Base-by-base conservation (phyloP, 495 filamentous ascomycete species). In the Gamarada debralockiae region DNA sequence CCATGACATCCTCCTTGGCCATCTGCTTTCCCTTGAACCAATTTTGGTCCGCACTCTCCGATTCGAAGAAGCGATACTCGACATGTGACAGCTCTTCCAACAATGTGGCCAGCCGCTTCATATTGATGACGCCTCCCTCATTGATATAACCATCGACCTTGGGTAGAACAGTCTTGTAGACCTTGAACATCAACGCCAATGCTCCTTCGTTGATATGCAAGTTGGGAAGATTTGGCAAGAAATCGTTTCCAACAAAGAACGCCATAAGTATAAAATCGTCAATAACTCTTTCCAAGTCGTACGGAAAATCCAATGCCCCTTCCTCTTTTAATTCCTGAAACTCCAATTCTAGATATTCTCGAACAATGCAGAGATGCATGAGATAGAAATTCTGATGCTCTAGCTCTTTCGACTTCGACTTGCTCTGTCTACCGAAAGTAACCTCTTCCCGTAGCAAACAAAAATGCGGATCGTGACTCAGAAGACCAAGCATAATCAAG, bases 261-360 rank as follows among this genome's bases (percentile, higher is more conserved):
- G 90, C 92, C 89, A 99, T 95, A 37, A 99, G 79, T 64, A 99
- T 97, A 69, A 99, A 97, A 74, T 99, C 93, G 61, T 99, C 95
- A 69, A 99, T 97, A 57, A 97, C 81, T 54, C 86, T 83, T 68
- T 99, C 95, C 86, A 97, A 86, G 60, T 99, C 88, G 63, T 93
- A 98, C 20, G 80, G 73, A 58, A 96, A 89, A 24, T 72, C 74
- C 63, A 97, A 76, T 56, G 73, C 76, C 20, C 85, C 86, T n/a
- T 85, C 79, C 59, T 85, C 67, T 67, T 93, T 84, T 45, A 99
- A 72, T 42, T 96, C 91, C 66, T 97, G 92, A 63, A 99, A 99
- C 66, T 99, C 95, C 61, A 96, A 70, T 63, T 96, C 92, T 62
- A 99, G 74, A 65, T 97, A 99, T 67, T 99, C 95, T 57, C 95